A percentile compares a stretch with the other conserved stretches of the same genome.
Evolutionary conservation across 768 basidiomycete species (phyloP).

Genomic region (Pleurotus sapidus): DNA sequence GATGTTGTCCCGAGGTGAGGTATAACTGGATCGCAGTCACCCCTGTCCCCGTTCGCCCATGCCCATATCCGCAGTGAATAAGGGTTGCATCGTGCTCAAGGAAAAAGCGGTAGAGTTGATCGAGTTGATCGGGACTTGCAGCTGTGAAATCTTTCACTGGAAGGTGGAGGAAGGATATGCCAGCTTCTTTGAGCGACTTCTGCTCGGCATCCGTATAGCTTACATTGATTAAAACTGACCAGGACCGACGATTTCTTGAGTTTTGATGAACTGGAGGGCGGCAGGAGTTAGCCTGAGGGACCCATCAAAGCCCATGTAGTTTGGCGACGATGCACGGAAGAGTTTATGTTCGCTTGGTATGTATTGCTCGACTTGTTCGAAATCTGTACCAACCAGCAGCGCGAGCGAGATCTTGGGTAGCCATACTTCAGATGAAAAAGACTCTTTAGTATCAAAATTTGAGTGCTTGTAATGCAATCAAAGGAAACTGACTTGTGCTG

Average conservation of each 20-base stretch:
- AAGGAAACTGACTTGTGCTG: no score
- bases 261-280: conserved; percentile 14
- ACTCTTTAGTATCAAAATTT: no score
- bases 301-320: conserved; percentile 13
- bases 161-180: conserved; percentile 16
- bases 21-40: conserved; percentile 11
- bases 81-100: conserved; percentile 16
- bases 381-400: conserved; percentile 15
- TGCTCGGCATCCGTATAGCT: conserved; percentile 11
- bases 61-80: conserved; percentile 11
- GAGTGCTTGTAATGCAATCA: no score
- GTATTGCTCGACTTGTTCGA: conserved; percentile 10
- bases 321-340: conserved; percentile 19
- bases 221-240: conserved; percentile 15
- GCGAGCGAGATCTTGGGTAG: neutral
- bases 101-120: conserved; percentile 13
- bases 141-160: conserved; percentile 18
- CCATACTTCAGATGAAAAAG: neutral
- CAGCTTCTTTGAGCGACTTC: conserved; percentile 2
- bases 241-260: conserved; percentile 14
- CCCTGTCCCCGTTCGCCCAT: conserved; percentile 13
- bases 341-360: conserved; percentile 14
- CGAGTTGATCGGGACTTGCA: conserved; percentile 14
- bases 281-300: conserved; percentile 13
- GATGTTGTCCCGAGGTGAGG: neutral